Conservation (phyloP, 2,329 filamentous ascomycete genomes). For the Penicillium sumatraense region DNA sequence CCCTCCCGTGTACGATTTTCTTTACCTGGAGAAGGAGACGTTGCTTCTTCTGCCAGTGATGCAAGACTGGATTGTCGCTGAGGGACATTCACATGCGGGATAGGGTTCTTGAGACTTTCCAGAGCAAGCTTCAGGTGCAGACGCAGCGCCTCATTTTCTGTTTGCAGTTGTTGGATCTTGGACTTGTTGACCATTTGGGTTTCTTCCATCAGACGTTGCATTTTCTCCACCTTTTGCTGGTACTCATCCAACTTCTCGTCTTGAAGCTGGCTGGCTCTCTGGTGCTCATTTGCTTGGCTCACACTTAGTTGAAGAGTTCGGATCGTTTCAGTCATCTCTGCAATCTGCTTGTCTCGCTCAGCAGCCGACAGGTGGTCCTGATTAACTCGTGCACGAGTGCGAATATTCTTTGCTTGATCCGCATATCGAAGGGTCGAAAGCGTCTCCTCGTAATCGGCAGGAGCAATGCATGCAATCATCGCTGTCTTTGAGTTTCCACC, state of each 20-base stretch:
- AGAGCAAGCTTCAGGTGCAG: slow-evolving; percentile 87
- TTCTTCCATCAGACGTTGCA: slow-evolving; percentile 98
- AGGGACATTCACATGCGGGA: slow-evolving; percentile 58
- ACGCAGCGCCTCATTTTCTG: slow-evolving; percentile 86
- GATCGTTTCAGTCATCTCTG: slow-evolving; percentile 94
- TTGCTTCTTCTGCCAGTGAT: slow-evolving; percentile 57
- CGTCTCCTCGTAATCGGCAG: slow-evolving; percentile 95
- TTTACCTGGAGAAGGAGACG: slow-evolving; percentile 5
- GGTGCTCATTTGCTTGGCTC: slow-evolving; percentile 69
- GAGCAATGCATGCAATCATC: slow-evolving; percentile 98
- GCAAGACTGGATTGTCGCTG: slow-evolving; percentile 40
- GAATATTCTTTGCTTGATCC: slow-evolving; percentile 96
- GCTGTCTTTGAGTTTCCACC: slow-evolving; percentile 98
- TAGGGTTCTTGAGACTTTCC: slow-evolving; percentile 86
- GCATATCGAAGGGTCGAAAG: slow-evolving; percentile 95
- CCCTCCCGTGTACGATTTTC: slow-evolving; percentile 44
- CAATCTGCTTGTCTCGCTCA: slow-evolving; percentile 91
- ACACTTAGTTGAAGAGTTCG: slow-evolving; percentile 78
- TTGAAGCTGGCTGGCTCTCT: slow-evolving; percentile 72
- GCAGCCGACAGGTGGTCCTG: slow-evolving; percentile 92
- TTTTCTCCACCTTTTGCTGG: slow-evolving; percentile 82
- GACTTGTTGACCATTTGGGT: slow-evolving; percentile 85
- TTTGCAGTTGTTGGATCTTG: slow-evolving; percentile 88
- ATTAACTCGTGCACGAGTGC: slow-evolving; percentile 91
- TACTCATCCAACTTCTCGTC: slow-evolving; percentile 92